Base-by-base conservation (phyloP, 2,329 filamentous ascomycete genomes). In the Pyrenochaeta sp. region DNA sequence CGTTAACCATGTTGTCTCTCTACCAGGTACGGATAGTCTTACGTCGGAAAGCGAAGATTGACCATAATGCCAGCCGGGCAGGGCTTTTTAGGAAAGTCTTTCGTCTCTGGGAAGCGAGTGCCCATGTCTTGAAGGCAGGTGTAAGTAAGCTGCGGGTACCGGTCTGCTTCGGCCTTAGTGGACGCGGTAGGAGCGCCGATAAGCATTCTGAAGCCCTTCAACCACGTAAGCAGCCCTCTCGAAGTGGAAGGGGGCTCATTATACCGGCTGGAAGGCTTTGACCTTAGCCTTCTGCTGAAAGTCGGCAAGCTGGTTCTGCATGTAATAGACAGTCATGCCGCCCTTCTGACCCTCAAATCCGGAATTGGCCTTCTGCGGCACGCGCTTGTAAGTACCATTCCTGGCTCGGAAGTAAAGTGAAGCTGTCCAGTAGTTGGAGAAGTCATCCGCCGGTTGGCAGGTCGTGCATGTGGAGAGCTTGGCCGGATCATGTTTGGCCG, bases 81-180 rank as follows among this genome's bases (percentile, higher is more conserved):
- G 2, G 73, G 75, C 52, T 71, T 66, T 0, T 69, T 73, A 3
- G 81, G 80, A 62, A 83, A 77, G 51, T 76, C 66, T 58, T 74
- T 72, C 0, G 76, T 79, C 62, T 80, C 80, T 22, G 77, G 78
- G 24, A 68, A 76, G 36, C 79, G 72, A 3, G 78, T 80, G 54
- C 73, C 72, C 47, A 73, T 66, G 40, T 73, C 72, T 53, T 82
- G 69, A 5, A 82, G 70, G 58, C 80, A 82, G 1, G 80, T 81
- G 62, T 80, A 82, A 2, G 79, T 82, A 36, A 82, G 74, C 64
- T 81, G 79, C 9, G 78, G 76, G 58, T 77, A 81, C 32, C 73
- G 72, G 43, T 74, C 68, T 25, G 79, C 74, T 28, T 80, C 59
- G 6, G 64, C 71, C 24, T 70, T 72, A 9, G 66, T 71, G 1